Percentiles rank a stretch among this genome's conserved stretches.
These are phyloP conservation scores for Magnaporthiopsis rhizophila DNA, from an alignment of 2,329 filamentous ascomycete genomes.

Conservation along the genomic window DNA sequence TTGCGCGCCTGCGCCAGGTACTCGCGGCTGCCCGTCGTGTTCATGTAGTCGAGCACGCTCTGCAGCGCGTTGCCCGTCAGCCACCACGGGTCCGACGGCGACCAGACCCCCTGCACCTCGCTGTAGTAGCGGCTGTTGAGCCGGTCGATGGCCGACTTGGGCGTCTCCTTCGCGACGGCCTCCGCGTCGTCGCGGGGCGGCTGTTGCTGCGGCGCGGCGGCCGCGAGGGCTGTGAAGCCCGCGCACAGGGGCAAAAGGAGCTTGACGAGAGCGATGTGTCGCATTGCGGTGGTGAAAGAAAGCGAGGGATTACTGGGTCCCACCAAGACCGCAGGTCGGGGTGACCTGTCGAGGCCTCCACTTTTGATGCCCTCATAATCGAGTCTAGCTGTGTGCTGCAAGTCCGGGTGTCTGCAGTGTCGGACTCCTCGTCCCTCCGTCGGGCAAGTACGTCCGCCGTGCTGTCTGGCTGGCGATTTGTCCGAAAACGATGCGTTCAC, in stretches of 20 bases:
- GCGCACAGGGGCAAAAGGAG: background rate
- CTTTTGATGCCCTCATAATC: background rate
- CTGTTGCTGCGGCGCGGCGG: too few species aligned
- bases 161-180: background rate
- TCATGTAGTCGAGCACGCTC: constrained; percentile 27
- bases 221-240: background rate
- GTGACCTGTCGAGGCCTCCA: background rate
- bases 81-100: constrained; percentile 28
- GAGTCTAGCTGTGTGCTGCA: too few species aligned
- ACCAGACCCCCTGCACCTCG: constrained; percentile 25
- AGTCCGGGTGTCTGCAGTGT: background rate
- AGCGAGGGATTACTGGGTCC: background rate
- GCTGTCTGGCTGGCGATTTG: background rate
- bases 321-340: background rate
- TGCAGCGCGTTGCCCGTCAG: constrained; percentile 28
- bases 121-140: constrained; percentile 28
- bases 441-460: background rate
- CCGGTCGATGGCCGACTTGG: constrained; percentile 21
- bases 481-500: background rate
- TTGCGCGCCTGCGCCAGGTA: constrained; percentile 22
- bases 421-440: too few species aligned
- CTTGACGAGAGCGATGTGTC: background rate
- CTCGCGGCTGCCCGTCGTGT: constrained; percentile 18
- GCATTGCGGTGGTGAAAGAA: background rate
- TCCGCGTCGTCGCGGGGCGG: background rate